A percentile compares a stretch with the other conserved stretches of the same genome.
Conservation (phyloP, 352 stramenopile species). For the Pythium rhizo-oryzae region DNA sequence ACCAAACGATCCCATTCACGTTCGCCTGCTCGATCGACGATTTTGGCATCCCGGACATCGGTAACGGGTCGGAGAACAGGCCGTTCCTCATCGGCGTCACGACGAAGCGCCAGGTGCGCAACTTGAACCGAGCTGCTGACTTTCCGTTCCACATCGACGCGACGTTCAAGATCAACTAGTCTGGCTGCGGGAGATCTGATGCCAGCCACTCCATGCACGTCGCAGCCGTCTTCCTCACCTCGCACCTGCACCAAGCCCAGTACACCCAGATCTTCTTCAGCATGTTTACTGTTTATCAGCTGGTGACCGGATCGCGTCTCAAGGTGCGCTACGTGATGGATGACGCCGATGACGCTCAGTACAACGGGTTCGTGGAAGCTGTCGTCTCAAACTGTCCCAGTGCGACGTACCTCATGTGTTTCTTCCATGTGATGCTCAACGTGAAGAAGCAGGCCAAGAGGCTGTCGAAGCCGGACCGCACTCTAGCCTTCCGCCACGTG, state of each 20-base stretch:
- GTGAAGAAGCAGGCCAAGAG: conserved; percentile 10
- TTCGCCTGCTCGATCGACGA: conserved; percentile 2
- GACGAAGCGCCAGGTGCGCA: conserved; percentile 1
- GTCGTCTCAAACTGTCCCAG: conserved; percentile 4
- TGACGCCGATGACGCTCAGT: conserved; percentile 18
- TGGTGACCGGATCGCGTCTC: conserved; percentile 2
- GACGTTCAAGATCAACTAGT: conserved; percentile 21
- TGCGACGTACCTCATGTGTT: conserved; percentile 31
- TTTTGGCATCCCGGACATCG: conserved; percentile 7
- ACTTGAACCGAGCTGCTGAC: background rate
- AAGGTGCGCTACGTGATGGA: conserved; percentile 8
- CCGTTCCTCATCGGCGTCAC: conserved; percentile 15
- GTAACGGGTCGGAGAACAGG: conserved; percentile 1
- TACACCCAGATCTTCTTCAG: conserved; percentile 9
- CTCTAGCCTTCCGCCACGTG: conserved; percentile 16
- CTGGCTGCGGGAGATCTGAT: conserved; percentile 6
- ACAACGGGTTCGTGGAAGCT: conserved; percentile 11
- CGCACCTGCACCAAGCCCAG: conserved; percentile 12
- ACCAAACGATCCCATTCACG: conserved; percentile 14
- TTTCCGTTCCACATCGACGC: conserved; percentile 21
- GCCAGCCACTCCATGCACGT: conserved; percentile 9
- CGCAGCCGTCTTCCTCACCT: conserved; percentile 13
- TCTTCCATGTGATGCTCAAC: conserved; percentile 37
- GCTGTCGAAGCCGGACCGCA: conserved; percentile 2
- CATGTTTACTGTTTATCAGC: conserved; percentile 13